A percentile compares a stretch with the other conserved stretches of the same genome.
Evolutionary conservation across 495 filamentous ascomycete species (phyloP).

Genomic region (Copromyces sp.): DNA sequence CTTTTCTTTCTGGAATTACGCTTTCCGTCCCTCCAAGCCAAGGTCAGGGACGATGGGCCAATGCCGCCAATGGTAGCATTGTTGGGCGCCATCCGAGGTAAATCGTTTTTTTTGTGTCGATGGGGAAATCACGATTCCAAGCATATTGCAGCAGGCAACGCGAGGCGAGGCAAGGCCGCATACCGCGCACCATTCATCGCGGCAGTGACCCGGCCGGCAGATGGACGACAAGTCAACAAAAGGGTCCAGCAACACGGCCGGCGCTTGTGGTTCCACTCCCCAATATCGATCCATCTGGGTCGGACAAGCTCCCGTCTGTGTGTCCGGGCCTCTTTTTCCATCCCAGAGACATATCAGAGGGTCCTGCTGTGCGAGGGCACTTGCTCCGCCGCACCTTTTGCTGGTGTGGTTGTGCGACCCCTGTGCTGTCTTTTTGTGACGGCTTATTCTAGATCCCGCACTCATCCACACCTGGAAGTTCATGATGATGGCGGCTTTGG

Average conservation of each 20-base stretch:
- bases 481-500: background rate
- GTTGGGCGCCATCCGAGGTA: constrained; percentile 2
- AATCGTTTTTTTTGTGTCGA: background rate
- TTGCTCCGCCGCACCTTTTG: background rate
- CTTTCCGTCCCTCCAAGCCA: background rate
- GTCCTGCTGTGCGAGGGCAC: background rate
- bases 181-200: background rate
- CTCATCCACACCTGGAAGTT: background rate
- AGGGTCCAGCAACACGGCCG: background rate
- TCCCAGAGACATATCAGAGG: background rate
- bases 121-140: background rate
- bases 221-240: background rate
- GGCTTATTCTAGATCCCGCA: background rate
- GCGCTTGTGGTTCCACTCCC: background rate
- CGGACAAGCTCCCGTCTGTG: background rate
- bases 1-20: constrained; percentile 3
- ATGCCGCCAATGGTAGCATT: constrained; percentile 5
- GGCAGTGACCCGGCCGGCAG: background rate
- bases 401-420: background rate
- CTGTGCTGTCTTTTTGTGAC: background rate
- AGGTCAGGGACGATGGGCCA: constrained; percentile 8
- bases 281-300: background rate
- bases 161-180: background rate
- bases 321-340: background rate
- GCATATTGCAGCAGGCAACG: background rate